Base-by-base conservation (phyloP, 2,329 filamentous ascomycete species). In the Cladosporium sphaerospermum region DNA sequence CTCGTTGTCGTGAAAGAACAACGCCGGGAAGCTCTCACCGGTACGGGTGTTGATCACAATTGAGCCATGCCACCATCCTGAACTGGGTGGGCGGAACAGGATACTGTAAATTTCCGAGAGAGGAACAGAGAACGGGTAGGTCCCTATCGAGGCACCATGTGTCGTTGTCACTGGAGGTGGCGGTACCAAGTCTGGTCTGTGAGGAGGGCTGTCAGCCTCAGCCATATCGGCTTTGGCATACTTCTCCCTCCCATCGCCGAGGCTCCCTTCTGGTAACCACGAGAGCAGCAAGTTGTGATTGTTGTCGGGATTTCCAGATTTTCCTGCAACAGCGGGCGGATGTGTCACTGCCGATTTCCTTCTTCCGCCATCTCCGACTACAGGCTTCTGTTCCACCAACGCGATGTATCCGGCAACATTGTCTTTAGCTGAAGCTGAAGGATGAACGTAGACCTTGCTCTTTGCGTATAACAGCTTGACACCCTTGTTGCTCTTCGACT, bases 1-100 rank as follows among this genome's bases (percentile, higher is more conserved):
- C 73, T 99, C 93, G 57, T 84, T 90, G 65, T 99, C 93, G 68
- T 99, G 93, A 73, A 99, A 99, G 73, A 99, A 99, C 1, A 99
- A 75, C 0, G 93, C 90, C 0, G 93, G 93, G 61, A 97, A 96
- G 67, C 88, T 93, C 67, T 97, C 91, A 3, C 95, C 95, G 0
- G 86, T 84, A 10, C 88, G 79, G 1, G 88, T 89, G 68, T 99
- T 99, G 73, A 99, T 89, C 54, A 99, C 86, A 28, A 99, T 73
- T 58, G 90, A 96, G 33, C 93, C 93, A 68, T 95, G 96, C 93
- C 93, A 99, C 95, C 93, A 99, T 13, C 93, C 95, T 7, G 96
- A 73, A 67, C 89, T 96, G 4, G 93, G 95, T 3, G 92, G 92
- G 2, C 93, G 83, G 37, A 99, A 85, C 7, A 96, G 78, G 4